Percentiles rank a stretch among this genome's conserved stretches.
Evolutionary conservation across 306 rosid genomes (phyloP).

Genomic region (Mucuna pruriens): DNA sequence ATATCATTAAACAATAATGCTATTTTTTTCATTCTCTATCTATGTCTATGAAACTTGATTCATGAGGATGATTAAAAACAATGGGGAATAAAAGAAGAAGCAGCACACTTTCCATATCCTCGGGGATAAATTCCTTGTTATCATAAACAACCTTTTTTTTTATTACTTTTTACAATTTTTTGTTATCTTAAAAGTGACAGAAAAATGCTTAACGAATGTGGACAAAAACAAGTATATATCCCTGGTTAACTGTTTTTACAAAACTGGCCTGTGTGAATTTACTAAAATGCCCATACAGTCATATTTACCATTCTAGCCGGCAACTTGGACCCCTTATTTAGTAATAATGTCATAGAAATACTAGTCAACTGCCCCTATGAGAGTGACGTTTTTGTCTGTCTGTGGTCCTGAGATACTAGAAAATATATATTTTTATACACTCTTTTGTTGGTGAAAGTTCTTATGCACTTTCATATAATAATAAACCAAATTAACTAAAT

Average conservation of each 20-base stretch:
- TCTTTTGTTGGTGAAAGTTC: not conserved
- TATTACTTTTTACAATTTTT: not conserved
- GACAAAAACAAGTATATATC: not conserved
- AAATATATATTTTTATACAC: not conserved
- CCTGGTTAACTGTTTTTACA: not conserved
- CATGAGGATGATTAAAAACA: not conserved
- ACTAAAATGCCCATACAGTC: not conserved
- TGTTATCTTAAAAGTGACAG: not conserved
- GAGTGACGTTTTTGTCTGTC: not conserved
- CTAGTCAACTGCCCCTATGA: not conserved
- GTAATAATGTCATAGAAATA: not conserved
- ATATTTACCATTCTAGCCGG: not conserved
- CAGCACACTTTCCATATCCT: not conserved
- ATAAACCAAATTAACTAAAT: not conserved
- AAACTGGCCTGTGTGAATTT: not conserved
- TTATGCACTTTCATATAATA: not conserved
- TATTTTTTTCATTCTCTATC: no score
- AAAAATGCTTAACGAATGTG: not conserved
- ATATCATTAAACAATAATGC: no score
- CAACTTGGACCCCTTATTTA: not conserved
- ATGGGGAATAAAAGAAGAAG: not conserved
- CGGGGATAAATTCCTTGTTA: not conserved
- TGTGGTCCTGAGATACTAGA: not conserved
- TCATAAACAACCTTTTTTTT: not conserved
- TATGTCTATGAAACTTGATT: no score